Evolutionary conservation across 148 eudicot genomes (phyloP).

Genomic region (Arbutus unedo): DNA sequence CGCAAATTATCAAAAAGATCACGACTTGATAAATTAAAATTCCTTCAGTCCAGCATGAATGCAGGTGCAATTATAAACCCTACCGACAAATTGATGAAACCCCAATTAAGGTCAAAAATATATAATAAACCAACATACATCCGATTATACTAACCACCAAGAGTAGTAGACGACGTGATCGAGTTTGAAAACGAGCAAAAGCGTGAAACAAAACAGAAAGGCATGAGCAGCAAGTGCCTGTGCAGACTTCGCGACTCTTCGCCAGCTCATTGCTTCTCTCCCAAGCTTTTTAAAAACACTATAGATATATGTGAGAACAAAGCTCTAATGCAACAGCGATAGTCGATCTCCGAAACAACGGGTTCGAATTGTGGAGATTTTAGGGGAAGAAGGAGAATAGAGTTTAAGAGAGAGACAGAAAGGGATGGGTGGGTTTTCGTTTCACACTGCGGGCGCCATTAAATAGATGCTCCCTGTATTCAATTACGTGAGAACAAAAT

Average conservation of each 20-base stretch:
- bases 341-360: background rate
- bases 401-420: background rate
- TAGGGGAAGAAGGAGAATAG: background rate
- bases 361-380: background rate
- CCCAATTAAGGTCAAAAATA: background rate
- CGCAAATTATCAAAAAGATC: background rate
- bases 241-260: slow-evolving; percentile 62
- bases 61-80: background rate
- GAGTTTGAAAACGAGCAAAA: slow-evolving; percentile 75
- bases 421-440: background rate
- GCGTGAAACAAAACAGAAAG: slow-evolving; percentile 57
- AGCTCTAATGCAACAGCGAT: background rate
- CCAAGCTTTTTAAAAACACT: slow-evolving; percentile 11
- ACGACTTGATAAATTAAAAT: background rate
- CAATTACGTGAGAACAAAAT: slow-evolving; percentile 15
- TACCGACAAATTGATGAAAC: background rate
- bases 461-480: background rate
- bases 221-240: slow-evolving; percentile 64
- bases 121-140: background rate
- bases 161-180: slow-evolving; percentile 55
- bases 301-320: background rate
- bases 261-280: slow-evolving; percentile 64
- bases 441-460: slow-evolving; percentile 7
- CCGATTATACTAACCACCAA: slow-evolving; percentile 63
- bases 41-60: slow-evolving; percentile 5